Percentiles rank a stretch among this genome's conserved stretches.
These are phyloP conservation scores for Excoecaria agallocha DNA, from an alignment of 345 rosid species.

Conservation along the genomic window DNA sequence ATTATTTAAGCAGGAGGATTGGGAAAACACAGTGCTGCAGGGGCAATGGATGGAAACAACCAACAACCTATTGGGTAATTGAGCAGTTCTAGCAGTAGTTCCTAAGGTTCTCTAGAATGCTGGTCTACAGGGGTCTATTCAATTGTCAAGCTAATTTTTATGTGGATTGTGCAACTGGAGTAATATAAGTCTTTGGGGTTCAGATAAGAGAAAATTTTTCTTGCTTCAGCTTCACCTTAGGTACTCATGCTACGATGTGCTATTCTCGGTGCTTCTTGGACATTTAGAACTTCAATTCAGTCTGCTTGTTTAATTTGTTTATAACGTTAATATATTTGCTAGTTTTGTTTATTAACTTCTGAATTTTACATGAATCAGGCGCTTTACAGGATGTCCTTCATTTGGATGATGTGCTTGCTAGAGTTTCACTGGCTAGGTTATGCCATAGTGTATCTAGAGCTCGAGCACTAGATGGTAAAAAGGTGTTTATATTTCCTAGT, in stretches of 20 bases:
- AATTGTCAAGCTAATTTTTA: not conserved
- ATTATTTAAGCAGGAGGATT: no score
- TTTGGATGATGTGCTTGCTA: conserved; percentile 97
- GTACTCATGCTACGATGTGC: not conserved
- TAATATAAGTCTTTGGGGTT: not conserved
- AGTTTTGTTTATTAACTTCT: conserved; percentile 13
- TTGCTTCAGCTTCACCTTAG: not conserved
- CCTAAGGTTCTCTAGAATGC: not conserved
- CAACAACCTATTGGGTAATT: not conserved
- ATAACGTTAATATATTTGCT: not conserved
- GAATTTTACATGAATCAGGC: conserved; percentile 51
- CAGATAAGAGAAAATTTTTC: not conserved
- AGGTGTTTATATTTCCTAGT: conserved; percentile 5
- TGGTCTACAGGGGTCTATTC: not conserved
- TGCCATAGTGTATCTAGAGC: conserved; percentile 89
- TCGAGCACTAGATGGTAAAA: conserved; percentile 89
- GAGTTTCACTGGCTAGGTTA: conserved; percentile 91
- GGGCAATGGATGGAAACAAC: no score
- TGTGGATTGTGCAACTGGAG: not conserved
- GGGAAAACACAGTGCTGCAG: no score
- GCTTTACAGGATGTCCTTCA: conserved; percentile 98
- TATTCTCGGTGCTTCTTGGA: not conserved
- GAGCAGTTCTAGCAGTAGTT: not conserved
- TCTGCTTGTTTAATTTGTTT: not conserved
- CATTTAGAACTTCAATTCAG: not conserved